phyloP scores from a whole-genome alignment of 2,329 filamentous ascomycete genomes.

The Colletotrichum spaethianum region DNA sequence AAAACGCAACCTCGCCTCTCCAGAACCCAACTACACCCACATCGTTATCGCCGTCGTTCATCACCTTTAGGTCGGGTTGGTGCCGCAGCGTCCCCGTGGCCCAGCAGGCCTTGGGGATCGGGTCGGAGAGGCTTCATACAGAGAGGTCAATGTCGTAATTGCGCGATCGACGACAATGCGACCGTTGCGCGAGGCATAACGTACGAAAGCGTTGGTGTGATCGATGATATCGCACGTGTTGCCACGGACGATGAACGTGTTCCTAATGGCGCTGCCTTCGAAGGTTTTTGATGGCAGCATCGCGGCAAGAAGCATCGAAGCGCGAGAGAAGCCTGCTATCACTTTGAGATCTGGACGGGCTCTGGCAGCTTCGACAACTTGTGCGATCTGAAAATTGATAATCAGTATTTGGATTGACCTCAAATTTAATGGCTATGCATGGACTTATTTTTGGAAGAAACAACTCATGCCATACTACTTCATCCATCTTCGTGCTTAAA shows the following conservation, averaged over 20 bases:
- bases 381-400: constrained; percentile 61
- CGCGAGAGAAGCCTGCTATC: constrained; percentile 47
- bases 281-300: constrained; percentile 68
- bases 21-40: constrained; percentile 75
- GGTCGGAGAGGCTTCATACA: constrained; percentile 2
- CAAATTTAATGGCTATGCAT: neutral
- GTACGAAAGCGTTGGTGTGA: constrained; percentile 71
- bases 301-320: constrained; percentile 76
- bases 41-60: constrained; percentile 50
- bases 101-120: constrained; percentile 1
- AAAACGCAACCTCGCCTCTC: constrained; percentile 73
- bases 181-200: constrained; percentile 72
- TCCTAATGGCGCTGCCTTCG: constrained; percentile 68
- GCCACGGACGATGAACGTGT: constrained; percentile 71
- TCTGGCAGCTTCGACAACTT: constrained; percentile 64
- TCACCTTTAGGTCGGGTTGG: constrained; percentile 49
- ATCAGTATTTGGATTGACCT: neutral
- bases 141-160: constrained; percentile 42
- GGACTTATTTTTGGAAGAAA: neutral
- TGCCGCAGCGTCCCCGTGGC: constrained; percentile 13
- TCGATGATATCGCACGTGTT: constrained; percentile 79
- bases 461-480: constrained; percentile 59
- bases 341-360: no score
- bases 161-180: constrained; percentile 69
- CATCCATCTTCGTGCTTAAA: constrained; percentile 69